A percentile compares a stretch with the other conserved stretches of the same genome.
Evolutionary conservation across 1,139 yeast species (phyloP).

Genomic region (Yamadazyma siamensis): DNA sequence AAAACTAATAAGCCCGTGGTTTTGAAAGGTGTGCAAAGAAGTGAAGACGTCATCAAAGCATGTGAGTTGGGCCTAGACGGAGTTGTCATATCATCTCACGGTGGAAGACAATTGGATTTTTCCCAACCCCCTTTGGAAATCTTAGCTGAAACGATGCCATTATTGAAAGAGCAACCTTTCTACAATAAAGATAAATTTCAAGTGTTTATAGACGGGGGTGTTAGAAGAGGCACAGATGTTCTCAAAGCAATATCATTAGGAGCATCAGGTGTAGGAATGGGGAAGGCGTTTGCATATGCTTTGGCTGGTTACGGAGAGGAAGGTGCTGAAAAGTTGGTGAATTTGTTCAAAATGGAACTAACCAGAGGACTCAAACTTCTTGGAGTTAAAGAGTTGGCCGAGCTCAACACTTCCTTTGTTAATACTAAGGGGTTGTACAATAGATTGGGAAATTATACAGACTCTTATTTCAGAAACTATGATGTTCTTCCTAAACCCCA

Average conservation of each 20-base stretch:
- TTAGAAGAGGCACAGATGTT: constrained; percentile 49
- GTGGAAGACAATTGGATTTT: constrained; percentile 51
- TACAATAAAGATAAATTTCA: constrained; percentile 31
- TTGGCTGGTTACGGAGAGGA: constrained; percentile 47
- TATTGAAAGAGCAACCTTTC: constrained; percentile 30
- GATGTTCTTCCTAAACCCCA: constrained; percentile 2
- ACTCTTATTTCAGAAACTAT: constrained; percentile 2
- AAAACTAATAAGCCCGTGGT: constrained; percentile 29
- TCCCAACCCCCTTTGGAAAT: constrained; percentile 46
- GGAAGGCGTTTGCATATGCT: constrained; percentile 46
- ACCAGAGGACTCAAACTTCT: constrained; percentile 44
- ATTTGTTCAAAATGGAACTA: constrained; percentile 42
- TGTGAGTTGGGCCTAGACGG: constrained; percentile 43
- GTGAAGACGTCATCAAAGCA: constrained; percentile 48
- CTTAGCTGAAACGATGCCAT: constrained; percentile 37
- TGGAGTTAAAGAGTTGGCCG: constrained; percentile 32
- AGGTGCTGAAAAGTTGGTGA: constrained; percentile 42
- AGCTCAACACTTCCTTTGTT: constrained; percentile 21
- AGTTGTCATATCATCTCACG: constrained; percentile 50
- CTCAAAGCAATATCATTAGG: constrained; percentile 51
- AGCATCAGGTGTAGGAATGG: constrained; percentile 52
- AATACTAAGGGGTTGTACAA: constrained; percentile 4
- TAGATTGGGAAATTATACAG: constrained; percentile 3
- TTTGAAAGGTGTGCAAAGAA: constrained; percentile 49
- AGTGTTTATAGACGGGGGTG: constrained; percentile 50